A percentile compares a stretch with the other conserved stretches of the same genome.
These are phyloP conservation scores for Daldinia caldariorum DNA, from an alignment of 495 filamentous ascomycete species.

Conservation along the genomic window DNA sequence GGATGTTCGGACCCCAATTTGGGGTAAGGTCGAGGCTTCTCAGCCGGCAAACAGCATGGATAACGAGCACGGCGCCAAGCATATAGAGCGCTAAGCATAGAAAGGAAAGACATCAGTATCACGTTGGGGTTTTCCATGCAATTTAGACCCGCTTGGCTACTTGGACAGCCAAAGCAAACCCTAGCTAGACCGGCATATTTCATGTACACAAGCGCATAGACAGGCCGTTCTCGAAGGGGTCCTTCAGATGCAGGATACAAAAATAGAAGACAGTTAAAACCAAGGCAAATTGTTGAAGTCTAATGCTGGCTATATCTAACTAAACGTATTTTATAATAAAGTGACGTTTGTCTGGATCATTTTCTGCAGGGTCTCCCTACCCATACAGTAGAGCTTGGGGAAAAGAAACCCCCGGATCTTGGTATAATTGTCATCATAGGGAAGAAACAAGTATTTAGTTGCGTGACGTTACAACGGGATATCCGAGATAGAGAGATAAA, in stretches of 20 bases:
- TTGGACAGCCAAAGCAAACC: not conserved
- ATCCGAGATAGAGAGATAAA: not conserved
- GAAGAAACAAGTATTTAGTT: not conserved
- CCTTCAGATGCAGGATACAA: not conserved
- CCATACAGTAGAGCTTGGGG: not conserved
- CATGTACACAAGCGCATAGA: constrained; percentile 3
- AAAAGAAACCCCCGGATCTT: not conserved
- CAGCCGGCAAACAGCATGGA: not conserved
- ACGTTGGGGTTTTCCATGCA: not conserved
- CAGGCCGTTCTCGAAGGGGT: not conserved
- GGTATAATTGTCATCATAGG: too few species aligned
- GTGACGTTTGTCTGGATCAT: not conserved
- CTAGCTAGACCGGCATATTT: not conserved
- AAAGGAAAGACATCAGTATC: not conserved
- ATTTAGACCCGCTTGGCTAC: constrained; percentile 1
- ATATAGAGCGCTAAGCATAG: not conserved
- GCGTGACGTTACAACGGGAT: not conserved
- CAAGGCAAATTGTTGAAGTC: too few species aligned
- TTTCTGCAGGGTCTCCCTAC: not conserved
- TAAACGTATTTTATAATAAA: not conserved
- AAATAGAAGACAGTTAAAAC: not conserved
- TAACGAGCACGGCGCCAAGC: constrained; percentile 1
- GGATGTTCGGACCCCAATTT: not conserved
- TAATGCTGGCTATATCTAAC: not conserved
- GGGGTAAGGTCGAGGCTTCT: not conserved